Base-by-base conservation (phyloP, 371 early-diverging fungal genomes). In the Mucor irregularis region DNA sequence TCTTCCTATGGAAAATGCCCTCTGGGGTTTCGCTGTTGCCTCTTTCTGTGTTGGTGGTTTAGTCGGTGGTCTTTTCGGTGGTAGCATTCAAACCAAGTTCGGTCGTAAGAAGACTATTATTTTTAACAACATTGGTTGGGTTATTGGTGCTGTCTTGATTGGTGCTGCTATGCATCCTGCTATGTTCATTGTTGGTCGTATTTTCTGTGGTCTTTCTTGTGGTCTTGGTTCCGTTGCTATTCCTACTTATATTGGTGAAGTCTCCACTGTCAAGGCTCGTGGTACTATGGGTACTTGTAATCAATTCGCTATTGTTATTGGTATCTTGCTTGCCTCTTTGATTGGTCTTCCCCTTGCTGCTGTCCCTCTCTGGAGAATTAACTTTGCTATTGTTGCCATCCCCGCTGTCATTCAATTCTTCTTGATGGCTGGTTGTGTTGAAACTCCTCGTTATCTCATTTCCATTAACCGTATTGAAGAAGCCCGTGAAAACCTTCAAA, bases 231-330 rank as follows among this genome's bases (percentile, higher is more conserved):
- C 91, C 30, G 84, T 87, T 16, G 82, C 82, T 11, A 86, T 89
- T 3, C 90, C 96, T 0, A 82, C 86, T 4, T 96, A 95, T 56
- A 78, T 95, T 21, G 86, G 86, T 7, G 92, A 94, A 58, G 81
- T 95, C 24, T 71, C 93, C 1, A 90, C 94, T 0, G 74, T 82
- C 2, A 69, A 74, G 5, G 73, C 69, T 13, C 77, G 93, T 48
- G 96, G 94, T 10, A 68, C 82, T 0, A 71, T 90, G 63, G 83
- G 86, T 30, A 78, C 90, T n/a, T 81, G 85, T 40, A 86, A 94
- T 61, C 94, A 94, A 74, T 78, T 94, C 50, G 81, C 89, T 14
- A 72, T 94, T 50, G 87, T 91, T 25, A 56, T 87, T 47, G 95
- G 94, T 14, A 84, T 91, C 46, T 58, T 92, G 43, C 47, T 89